A percentile compares a stretch with the other conserved stretches of the same genome.
These are phyloP conservation scores for Tylopilus rubrobrunneus DNA, from an alignment of 768 basidiomycete genomes.

Conservation along the genomic window DNA sequence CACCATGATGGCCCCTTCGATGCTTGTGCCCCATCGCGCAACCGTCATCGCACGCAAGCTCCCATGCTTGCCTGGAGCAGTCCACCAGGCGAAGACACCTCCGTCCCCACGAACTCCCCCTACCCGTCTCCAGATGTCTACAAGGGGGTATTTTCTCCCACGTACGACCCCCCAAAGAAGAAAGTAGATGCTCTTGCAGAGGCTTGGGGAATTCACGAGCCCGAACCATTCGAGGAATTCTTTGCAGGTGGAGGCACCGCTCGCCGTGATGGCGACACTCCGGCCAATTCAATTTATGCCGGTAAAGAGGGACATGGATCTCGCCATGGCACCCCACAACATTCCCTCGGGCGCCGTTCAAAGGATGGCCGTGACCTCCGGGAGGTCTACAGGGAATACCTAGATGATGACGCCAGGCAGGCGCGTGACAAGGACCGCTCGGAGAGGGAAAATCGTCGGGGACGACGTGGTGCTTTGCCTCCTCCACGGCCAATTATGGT, in stretches of 20 bases:
- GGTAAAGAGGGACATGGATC: conserved; percentile 49
- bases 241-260: conserved; percentile 68
- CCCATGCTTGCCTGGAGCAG: conserved; percentile 78
- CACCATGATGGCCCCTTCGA: conserved; percentile 93
- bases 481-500: conserved; percentile 84
- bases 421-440: conserved; percentile 34
- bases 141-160: conserved; percentile 43
- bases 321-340: conserved; percentile 34
- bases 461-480: conserved; percentile 56
- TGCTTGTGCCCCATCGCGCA: conserved; percentile 87
- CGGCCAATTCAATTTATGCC: conserved; percentile 66
- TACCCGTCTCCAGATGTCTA: conserved; percentile 48
- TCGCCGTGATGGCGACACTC: conserved; percentile 50
- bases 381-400: conserved; percentile 43
- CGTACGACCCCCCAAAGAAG: conserved; percentile 67
- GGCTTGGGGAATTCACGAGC: conserved; percentile 91
- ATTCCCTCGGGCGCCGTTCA: conserved; percentile 33
- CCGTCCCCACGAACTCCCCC: conserved; percentile 39
- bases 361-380: conserved; percentile 51
- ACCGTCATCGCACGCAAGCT: conserved; percentile 72
- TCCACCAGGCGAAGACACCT: conserved; percentile 37
- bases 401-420: conserved; percentile 36
- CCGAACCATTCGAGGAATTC: conserved; percentile 89
- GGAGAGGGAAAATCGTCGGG: conserved; percentile 29
- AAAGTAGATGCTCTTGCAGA: conserved; percentile 87